Base-by-base conservation (phyloP, 2,329 filamentous ascomycete species). In the Sarocladiaceae sp. region DNA sequence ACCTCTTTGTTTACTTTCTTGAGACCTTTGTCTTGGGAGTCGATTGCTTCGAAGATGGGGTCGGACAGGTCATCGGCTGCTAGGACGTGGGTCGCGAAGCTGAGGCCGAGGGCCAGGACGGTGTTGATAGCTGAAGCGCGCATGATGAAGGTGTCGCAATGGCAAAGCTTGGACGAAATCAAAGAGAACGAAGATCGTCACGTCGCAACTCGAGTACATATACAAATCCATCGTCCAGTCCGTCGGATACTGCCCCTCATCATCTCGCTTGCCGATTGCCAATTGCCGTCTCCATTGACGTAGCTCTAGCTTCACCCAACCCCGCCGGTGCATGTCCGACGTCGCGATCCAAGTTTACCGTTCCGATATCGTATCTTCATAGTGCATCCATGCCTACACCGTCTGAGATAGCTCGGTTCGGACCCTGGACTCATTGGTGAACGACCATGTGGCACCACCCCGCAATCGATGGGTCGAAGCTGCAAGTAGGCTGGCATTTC, bases 1-100 rank as follows among this genome's bases (percentile, higher is more conserved):
- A 48, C 51, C 51, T 52, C 51, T 35, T 44, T 17, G 31, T 52
- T 52, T 18, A 52, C 35, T 17, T 39, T 47, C 42, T 52, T 52
- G 2, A 52, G 23, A 20, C 42, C 39, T 13, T 48, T 40, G 36
- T 52, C 28, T 29, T 37, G 51, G 28, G 22, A 11, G 42, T 52
- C 51, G n/a, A 52, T 52, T 10, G 51, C 51, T 10, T 39, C 40
- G 15, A 52, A 52, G 28, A 52, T 29, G 18, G 26, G 17, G 18
- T 52, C 39, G 13, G 51, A 39, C 33, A 52, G 51, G 26, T 29
- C 40, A 48, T 48, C 26, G 44, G 44, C 29, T 10, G 15, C 15
- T 10, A 8, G 8, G 29, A 33, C 8, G 29, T 15, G 29, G 15
- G 29, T 33, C 29, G 15, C 29, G 29, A 33, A 33, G 29, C 10